Percentiles rank a stretch among this genome's conserved stretches.
These are phyloP conservation scores for Fusarium pseudoanthophilum DNA, from an alignment of 2,329 filamentous ascomycete species.

Conservation along the genomic window DNA sequence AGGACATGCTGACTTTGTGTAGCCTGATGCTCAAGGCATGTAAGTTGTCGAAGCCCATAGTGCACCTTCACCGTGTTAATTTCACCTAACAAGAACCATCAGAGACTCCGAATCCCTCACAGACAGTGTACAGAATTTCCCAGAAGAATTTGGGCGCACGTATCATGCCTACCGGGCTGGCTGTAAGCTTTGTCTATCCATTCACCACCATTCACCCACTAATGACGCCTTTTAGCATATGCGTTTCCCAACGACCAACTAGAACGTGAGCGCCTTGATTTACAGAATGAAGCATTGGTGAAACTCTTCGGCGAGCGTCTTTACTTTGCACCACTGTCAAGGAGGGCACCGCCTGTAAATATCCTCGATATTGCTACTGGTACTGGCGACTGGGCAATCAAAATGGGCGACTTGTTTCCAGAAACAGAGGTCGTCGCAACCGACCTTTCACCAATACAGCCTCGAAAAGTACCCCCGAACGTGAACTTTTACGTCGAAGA, in stretches of 20 bases:
- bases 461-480: constrained; percentile 73
- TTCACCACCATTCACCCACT: background rate
- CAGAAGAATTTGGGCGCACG: constrained; percentile 57
- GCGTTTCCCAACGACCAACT: constrained; percentile 57
- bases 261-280: constrained; percentile 55
- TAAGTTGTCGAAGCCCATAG: constrained; percentile 22
- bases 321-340: constrained; percentile 56
- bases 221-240: constrained; percentile 51
- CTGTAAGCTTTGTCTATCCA: constrained; percentile 50
- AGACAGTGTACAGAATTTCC: constrained; percentile 56
- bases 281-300: constrained; percentile 53
- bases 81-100: constrained; percentile 25
- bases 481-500: constrained; percentile 81
- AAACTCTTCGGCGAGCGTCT: constrained; percentile 54
- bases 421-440: constrained; percentile 68
- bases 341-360: constrained; percentile 48
- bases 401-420: constrained; percentile 72
- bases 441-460: constrained; percentile 76
- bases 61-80: background rate
- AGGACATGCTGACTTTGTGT: constrained; percentile 29
- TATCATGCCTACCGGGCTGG: constrained; percentile 61
- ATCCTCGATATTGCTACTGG: constrained; percentile 59
- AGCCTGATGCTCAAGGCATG: constrained; percentile 41
- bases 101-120: constrained; percentile 52
- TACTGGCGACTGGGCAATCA: constrained; percentile 70